phyloP scores from a whole-genome alignment of 768 basidiomycete genomes.

The Boletus sensibilis region DNA sequence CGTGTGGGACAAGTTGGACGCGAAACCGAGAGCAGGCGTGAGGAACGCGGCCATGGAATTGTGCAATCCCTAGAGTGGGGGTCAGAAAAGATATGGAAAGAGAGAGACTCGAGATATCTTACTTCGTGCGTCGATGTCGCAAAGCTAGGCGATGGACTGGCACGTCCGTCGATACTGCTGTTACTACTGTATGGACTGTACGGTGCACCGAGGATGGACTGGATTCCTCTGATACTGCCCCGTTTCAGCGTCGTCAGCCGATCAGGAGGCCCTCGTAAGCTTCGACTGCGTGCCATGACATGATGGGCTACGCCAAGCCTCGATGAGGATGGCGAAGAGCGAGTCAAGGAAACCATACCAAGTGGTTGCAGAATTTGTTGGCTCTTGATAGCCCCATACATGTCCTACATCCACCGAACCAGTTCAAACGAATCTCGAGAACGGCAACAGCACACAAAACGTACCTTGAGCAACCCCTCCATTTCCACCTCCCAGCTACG shows the following conservation, averaged over 20 bases:
- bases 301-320: constrained; percentile 48
- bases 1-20: constrained; percentile 91
- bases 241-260: constrained; percentile 79
- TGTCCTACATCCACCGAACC: constrained; percentile 57
- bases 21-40: constrained; percentile 90
- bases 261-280: constrained; percentile 68
- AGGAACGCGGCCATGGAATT: constrained; percentile 69
- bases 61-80: constrained; percentile 47
- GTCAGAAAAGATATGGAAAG: constrained; percentile 10
- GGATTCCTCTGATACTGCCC: constrained; percentile 86
- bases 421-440: constrained; percentile 1
- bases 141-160: constrained; percentile 92
- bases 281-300: constrained; percentile 62
- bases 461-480: constrained; percentile 81
- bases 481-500: constrained; percentile 84
- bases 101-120: constrained; percentile 12
- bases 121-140: constrained; percentile 88
- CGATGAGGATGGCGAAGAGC: constrained; percentile 55
- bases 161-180: constrained; percentile 79
- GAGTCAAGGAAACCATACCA: constrained; percentile 40
- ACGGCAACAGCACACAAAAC: constrained; percentile 1
- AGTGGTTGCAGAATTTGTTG: constrained; percentile 89
- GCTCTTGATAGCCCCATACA: constrained; percentile 88
- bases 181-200: constrained; percentile 82
- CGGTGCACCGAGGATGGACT: constrained; percentile 71